A percentile compares a stretch with the other conserved stretches of the same genome.
phyloP scores from a whole-genome alignment of 805 yeast genomes.

The Saturnispora mendoncae region DNA sequence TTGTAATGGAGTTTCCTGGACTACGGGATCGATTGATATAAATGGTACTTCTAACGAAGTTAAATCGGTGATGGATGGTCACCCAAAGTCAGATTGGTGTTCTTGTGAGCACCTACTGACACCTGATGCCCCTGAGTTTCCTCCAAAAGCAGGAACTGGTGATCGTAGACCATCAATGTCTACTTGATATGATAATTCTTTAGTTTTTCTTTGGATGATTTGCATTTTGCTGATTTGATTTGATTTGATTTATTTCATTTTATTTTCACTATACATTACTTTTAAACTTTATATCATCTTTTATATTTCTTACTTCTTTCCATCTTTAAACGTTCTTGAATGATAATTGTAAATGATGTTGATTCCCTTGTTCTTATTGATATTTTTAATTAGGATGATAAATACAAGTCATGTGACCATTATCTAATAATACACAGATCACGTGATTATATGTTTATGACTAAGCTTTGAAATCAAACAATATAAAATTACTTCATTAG shows the following conservation, averaged over 20 bases:
- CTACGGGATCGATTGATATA: slow-evolving; percentile 43
- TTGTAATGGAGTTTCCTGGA: slow-evolving; percentile 49
- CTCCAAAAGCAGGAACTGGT: slow-evolving; percentile 61
- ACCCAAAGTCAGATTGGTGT: slow-evolving; percentile 44
- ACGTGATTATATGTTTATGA: neutral
- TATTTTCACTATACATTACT: no score
- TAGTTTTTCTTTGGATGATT: no score
- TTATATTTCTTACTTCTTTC: neutral
- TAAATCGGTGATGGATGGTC: slow-evolving; percentile 43
- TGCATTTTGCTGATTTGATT: no score
- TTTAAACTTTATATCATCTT: no score
- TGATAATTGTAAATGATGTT: no score
- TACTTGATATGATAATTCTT: neutral
- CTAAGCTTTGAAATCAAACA: slow-evolving; percentile 4
- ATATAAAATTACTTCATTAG: neutral
- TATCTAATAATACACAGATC: no score
- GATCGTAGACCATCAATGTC: slow-evolving; percentile 1
- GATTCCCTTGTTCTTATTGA: no score
- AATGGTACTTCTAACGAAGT: slow-evolving; percentile 30
- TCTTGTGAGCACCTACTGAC: slow-evolving; percentile 41
- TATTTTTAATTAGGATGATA: no score
- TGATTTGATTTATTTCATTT: no score
- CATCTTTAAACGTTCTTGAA: neutral
- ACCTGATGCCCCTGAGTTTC: slow-evolving; percentile 34
- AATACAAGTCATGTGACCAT: no score